These are phyloP conservation scores for Cymbidium sinense DNA, from an alignment of 106 monocot genomes.

Conservation along the genomic window DNA sequence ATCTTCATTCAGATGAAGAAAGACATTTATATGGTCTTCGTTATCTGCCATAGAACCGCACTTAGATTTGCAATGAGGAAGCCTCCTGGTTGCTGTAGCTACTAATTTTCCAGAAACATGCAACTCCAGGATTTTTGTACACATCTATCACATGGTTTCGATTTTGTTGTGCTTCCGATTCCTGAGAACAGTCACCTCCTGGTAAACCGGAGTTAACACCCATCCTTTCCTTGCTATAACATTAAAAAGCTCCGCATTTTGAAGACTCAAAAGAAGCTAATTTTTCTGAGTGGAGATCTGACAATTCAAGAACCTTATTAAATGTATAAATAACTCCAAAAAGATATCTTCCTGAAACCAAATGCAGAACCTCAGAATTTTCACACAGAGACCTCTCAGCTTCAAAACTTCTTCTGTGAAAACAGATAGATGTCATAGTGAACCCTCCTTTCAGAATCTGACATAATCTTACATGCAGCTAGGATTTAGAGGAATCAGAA, in stretches of 20 bases:
- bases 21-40: constrained; percentile 73
- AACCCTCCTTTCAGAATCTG: constrained; percentile 75
- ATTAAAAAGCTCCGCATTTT: constrained; percentile 7
- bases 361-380: constrained; percentile 84
- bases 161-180: constrained; percentile 6
- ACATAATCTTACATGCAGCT: constrained; percentile 95
- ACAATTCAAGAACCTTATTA: constrained; percentile 37
- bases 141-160: constrained; percentile 27
- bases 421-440: constrained; percentile 61
- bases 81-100: constrained; percentile 62
- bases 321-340: constrained; percentile 65
- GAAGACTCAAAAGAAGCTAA: constrained; percentile 17
- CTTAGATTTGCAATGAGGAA: constrained; percentile 17
- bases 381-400: constrained; percentile 80
- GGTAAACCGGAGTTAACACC: too few species aligned
- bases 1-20: constrained; percentile 35
- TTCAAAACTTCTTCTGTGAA: constrained; percentile 80
- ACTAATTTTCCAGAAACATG: constrained; percentile 65
- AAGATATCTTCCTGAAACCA: constrained; percentile 86
- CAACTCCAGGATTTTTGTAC: constrained; percentile 68
- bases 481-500: constrained; percentile 69
- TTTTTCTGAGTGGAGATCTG: constrained; percentile 33
- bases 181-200: constrained; percentile 6
- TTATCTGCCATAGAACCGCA: constrained; percentile 16
- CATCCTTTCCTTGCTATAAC: constrained; percentile 6